Evolutionary conservation across 371 early-diverging fungal species (phyloP).

Genomic region (Mortierella sp.): DNA sequence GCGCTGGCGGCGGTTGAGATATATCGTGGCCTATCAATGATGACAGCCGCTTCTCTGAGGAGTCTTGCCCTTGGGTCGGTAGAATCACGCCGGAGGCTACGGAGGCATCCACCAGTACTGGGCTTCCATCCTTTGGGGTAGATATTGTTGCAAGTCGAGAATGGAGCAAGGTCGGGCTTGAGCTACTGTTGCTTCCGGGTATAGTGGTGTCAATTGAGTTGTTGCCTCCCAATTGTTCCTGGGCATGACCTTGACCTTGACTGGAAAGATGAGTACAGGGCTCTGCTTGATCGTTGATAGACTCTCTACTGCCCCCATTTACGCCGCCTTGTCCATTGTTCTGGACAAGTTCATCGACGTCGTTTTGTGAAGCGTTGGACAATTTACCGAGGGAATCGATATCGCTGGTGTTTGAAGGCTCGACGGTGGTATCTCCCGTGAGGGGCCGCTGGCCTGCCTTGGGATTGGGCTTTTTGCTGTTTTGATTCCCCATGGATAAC

Average conservation of each 20-base stretch:
- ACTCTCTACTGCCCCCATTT: constrained; percentile 1
- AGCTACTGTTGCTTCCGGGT: not conserved
- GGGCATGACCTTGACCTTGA: no score
- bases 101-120: constrained; percentile 29
- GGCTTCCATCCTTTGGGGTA: constrained; percentile 17
- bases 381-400: not conserved
- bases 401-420: constrained; percentile 1
- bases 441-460: constrained; percentile 18
- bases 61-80: constrained; percentile 25
- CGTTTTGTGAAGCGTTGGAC: not conserved
- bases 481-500: constrained; percentile 34
- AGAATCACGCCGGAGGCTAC: constrained; percentile 36
- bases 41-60: constrained; percentile 37
- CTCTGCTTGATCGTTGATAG: constrained; percentile 4
- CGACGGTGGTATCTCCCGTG: constrained; percentile 1
- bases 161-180: constrained; percentile 13
- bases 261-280: no score
- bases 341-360: not conserved
- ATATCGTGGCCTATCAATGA: constrained; percentile 19
- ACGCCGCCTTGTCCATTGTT: not conserved
- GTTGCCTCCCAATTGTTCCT: no score
- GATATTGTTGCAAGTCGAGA: constrained; percentile 10
- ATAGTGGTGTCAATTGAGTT: not conserved
- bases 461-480: constrained; percentile 25
- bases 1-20: constrained; percentile 36